Conservation (phyloP, 1,284 basidiomycete genomes). For the Cutaneotrichosporon arboriforme region DNA sequence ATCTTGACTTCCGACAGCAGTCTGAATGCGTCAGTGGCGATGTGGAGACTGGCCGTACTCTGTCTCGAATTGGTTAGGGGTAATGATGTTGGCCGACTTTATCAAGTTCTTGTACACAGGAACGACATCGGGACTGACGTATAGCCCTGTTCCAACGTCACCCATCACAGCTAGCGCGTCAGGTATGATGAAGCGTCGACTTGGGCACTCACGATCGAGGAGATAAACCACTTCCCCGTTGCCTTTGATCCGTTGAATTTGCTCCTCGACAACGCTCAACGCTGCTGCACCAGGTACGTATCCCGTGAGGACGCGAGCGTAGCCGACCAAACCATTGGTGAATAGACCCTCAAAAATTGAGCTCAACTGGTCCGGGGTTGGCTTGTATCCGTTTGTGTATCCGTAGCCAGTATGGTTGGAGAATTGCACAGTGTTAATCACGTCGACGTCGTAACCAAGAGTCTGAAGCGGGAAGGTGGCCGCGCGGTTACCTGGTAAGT, state of each 20-base stretch:
- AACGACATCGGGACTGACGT: conserved; percentile 81
- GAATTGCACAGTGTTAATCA: conserved; percentile 83
- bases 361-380: conserved; percentile 62
- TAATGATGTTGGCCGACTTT: conserved; percentile 77
- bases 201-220: conserved; percentile 67
- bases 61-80: conserved; percentile 97
- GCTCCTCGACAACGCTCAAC: conserved; percentile 60
- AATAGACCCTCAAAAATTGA: conserved; percentile 64
- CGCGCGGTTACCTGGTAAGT: conserved; percentile 57
- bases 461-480: conserved; percentile 93
- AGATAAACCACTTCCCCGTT: conserved; percentile 69
- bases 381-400: conserved; percentile 65
- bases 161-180: conserved; percentile 68
- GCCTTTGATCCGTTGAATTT: conserved; percentile 52
- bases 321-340: conserved; percentile 60
- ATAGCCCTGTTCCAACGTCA: conserved; percentile 72
- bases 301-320: conserved; percentile 69
- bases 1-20: conserved; percentile 68
- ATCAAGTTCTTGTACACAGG: conserved; percentile 81
- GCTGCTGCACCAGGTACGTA: conserved; percentile 85
- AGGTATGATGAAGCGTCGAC: conserved; percentile 10
- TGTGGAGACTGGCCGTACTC: conserved; percentile 57
- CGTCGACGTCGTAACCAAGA: conserved; percentile 93
- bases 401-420: conserved; percentile 90
- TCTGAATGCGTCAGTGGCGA: conserved; percentile 47